Conservation (phyloP, 1,139 yeast species). For the Protomyces gravidus region DNA sequence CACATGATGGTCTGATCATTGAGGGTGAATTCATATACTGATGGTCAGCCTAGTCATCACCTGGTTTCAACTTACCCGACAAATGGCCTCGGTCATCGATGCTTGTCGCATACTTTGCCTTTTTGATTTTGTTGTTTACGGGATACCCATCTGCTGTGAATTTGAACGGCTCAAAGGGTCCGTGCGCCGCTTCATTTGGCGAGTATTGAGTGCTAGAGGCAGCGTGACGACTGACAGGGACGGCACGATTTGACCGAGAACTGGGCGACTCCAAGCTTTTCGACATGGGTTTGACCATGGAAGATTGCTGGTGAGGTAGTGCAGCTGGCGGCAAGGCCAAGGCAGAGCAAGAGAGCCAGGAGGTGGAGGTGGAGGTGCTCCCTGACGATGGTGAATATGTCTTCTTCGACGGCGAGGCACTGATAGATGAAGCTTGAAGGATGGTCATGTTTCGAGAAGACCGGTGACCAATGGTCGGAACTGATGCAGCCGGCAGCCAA, state of each 20-base stretch:
- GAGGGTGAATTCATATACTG: slow-evolving; percentile 63
- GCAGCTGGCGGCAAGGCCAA: not conserved
- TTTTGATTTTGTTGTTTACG: slow-evolving; percentile 26
- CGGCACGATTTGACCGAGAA: not conserved
- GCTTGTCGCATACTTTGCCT: slow-evolving; percentile 56
- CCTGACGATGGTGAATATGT: not conserved
- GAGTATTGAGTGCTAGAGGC: not conserved
- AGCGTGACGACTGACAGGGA: not conserved
- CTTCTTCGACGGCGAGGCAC: not conserved
- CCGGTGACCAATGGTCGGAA: not conserved
- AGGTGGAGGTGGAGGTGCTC: not conserved
- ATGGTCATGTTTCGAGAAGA: not conserved
- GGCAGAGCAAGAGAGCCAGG: not conserved
- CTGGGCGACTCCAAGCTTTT: not conserved
- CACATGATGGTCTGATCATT: slow-evolving; percentile 70
- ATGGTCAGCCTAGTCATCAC: not conserved
- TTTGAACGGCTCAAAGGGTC: slow-evolving; percentile 7
- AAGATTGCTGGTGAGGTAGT: too few species aligned
- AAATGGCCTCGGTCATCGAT: slow-evolving; percentile 66
- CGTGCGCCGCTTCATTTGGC: not conserved
- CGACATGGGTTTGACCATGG: not conserved
- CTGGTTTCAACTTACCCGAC: slow-evolving; percentile 41
- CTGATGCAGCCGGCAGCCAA: not conserved
- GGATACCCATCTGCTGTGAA: slow-evolving; percentile 18
- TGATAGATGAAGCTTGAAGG: not conserved